phyloP scores from a whole-genome alignment of 176 grass and related monocot genomes.

The Echinochloa phyllopogon region DNA sequence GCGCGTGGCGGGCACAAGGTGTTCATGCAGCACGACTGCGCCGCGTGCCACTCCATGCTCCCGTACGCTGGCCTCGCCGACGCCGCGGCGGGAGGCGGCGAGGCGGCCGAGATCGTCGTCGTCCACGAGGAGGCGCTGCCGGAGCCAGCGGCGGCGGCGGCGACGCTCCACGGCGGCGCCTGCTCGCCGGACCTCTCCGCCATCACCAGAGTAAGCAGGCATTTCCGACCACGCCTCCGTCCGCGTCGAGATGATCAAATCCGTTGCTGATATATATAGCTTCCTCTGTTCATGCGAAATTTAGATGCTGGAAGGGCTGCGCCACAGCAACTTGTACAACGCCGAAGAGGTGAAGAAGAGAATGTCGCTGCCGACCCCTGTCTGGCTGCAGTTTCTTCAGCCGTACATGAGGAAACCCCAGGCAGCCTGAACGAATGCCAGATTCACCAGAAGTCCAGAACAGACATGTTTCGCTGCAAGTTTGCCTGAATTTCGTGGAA shows the following conservation, averaged over 20 bases:
- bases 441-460: not conserved
- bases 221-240: not conserved
- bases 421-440: conserved; percentile 15
- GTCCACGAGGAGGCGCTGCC: not conserved
- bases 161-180: not conserved
- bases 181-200: conserved; percentile 34
- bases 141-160: not conserved
- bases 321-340: conserved; percentile 30
- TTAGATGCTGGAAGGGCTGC: conserved; percentile 34
- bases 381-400: conserved; percentile 38
- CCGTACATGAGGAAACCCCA: conserved; percentile 18
- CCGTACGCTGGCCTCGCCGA: conserved; percentile 41
- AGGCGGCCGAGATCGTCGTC: conserved; percentile 54
- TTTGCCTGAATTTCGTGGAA: not conserved
- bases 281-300: not conserved
- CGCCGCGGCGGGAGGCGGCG: not conserved
- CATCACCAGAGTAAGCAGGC: conserved; percentile 35
- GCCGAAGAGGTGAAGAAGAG: conserved; percentile 21
- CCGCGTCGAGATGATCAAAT: not conserved
- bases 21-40: conserved; percentile 65
- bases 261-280: not conserved
- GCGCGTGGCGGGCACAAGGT: conserved; percentile 50
- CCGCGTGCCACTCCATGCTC: conserved; percentile 70
- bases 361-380: conserved; percentile 10
- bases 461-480: not conserved